Base-by-base conservation (phyloP, 2,329 filamentous ascomycete species). In the Metarhizium brunneum region DNA sequence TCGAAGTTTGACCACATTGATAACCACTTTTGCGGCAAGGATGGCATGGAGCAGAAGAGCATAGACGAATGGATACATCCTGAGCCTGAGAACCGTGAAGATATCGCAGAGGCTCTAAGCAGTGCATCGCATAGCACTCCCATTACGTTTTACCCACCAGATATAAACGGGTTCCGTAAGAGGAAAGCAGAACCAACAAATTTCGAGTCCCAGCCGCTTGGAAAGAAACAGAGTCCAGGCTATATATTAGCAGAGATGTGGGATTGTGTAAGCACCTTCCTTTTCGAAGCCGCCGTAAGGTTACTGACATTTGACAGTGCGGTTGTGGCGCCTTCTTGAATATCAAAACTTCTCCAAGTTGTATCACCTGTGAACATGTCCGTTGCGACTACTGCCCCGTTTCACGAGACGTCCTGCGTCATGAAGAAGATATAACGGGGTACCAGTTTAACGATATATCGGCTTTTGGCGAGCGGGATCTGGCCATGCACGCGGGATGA, bases 1-100 rank as follows among this genome's bases (percentile, higher is more conserved):
- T 72, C 73, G 60, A 70, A 79, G 11, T 80, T 75, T 62, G 72
- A 92, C 61, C 90, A 96, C 64, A 92, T 95, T 60, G 89, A 91
- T 57, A 68, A 80, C 16, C 87, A 90, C 64, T 84, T 86, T 59
- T 79, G 78, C 54, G 83, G 82, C 32, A 77, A 81, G 2, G 66
- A 71, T 6, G 61, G 63, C 0, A 50, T 66, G 5, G 3, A 40
- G 1, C 71, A 71, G 58, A 75, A 64, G 61, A 64, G 69, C 6
- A 85, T 86, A 20, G 67, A 68, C 16, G 74, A 85, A 10, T 89
- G 86, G 86, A 68, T 69, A 56, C 64, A 71, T 20, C 3, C 20
- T 8, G 25, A 48, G 7, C 20, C 25, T 7, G 25, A 29, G 60
- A 73, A 13, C 11, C 59, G 61, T 29, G 51, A 56, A 20, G 5